These are phyloP conservation scores for Hanseniaspora nectarophila DNA, from an alignment of 805 yeast species.

Conservation along the genomic window DNA sequence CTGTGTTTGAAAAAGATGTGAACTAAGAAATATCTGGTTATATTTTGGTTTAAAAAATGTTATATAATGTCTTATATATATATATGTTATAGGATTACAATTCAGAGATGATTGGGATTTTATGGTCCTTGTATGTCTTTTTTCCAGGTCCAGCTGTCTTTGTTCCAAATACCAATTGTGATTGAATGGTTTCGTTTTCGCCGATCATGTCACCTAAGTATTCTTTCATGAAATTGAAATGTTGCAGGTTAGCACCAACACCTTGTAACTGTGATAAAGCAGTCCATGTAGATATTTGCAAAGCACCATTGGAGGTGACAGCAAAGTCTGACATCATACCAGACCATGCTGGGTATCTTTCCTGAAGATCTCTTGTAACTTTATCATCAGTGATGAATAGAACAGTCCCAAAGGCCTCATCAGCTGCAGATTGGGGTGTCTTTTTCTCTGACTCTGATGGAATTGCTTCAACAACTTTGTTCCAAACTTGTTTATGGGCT, in stretches of 20 bases:
- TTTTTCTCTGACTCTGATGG: constrained; percentile 31
- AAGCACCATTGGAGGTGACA: constrained; percentile 38
- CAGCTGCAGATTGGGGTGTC: constrained; percentile 34
- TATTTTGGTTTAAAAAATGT: neutral
- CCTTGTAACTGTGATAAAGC: constrained; percentile 33
- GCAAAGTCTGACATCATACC: constrained; percentile 39
- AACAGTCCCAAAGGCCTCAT: constrained; percentile 40
- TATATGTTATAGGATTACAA: no score
- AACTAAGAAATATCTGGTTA: neutral
- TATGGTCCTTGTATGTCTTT: constrained; percentile 35
- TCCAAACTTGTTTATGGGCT: constrained; percentile 38
- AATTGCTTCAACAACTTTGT: constrained; percentile 30
- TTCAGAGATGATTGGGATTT: constrained; percentile 28
- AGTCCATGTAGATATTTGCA: constrained; percentile 41
- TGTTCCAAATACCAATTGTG: constrained; percentile 42
- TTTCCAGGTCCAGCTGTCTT: constrained; percentile 30
- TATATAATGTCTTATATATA: no score
- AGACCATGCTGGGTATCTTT: constrained; percentile 34
- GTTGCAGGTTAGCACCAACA: constrained; percentile 43
- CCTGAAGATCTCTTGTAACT: constrained; percentile 32
- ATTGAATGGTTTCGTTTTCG: constrained; percentile 34
- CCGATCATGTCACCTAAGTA: constrained; percentile 34
- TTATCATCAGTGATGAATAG: constrained; percentile 36
- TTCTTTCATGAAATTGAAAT: constrained; percentile 36
- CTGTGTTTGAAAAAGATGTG: constrained; percentile 24